phyloP scores from a whole-genome alignment of 306 rosid species.

The Vigna reflexopilosa region DNA sequence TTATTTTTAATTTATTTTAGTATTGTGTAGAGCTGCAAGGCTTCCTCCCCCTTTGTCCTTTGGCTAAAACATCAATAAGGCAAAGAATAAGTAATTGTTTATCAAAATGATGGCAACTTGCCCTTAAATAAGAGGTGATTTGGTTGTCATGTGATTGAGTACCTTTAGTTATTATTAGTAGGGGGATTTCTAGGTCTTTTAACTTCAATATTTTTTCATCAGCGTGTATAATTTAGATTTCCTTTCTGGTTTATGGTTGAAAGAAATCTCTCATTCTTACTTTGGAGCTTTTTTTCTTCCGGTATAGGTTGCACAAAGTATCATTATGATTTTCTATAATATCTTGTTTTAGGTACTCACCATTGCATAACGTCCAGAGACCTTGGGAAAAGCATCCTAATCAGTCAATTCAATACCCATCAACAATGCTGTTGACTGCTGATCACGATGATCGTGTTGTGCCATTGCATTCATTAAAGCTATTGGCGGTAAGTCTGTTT shows the following conservation, averaged over 20 bases:
- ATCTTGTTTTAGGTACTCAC: constrained; percentile 74
- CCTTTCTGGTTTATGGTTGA: not conserved
- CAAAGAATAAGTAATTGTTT: too few relatives aligned
- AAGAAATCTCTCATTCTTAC: not conserved
- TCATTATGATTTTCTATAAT: not conserved
- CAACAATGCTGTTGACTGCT: constrained; percentile 93
- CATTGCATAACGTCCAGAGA: constrained; percentile 88
- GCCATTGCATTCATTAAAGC: constrained; percentile 84
- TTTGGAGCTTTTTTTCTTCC: not conserved
- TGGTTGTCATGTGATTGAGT: too few relatives aligned
- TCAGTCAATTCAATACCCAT: constrained; percentile 73
- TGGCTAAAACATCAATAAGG: too few relatives aligned
- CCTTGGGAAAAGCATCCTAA: constrained; percentile 77
- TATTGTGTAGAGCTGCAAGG: not conserved
- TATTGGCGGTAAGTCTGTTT: constrained; percentile 77
- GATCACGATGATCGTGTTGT: constrained; percentile 99
- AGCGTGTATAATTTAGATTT: not conserved
- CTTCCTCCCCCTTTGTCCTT: too few relatives aligned
- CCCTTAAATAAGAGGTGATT: too few relatives aligned
- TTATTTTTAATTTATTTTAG: not conserved
- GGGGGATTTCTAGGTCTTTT: not conserved
- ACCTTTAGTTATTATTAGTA: too few relatives aligned
- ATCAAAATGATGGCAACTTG: too few relatives aligned
- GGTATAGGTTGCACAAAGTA: not conserved
- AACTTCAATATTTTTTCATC: not conserved